phyloP scores from a whole-genome alignment of 225 moss, liverwort and hornwort species.

The Pleurozium schreberi region DNA sequence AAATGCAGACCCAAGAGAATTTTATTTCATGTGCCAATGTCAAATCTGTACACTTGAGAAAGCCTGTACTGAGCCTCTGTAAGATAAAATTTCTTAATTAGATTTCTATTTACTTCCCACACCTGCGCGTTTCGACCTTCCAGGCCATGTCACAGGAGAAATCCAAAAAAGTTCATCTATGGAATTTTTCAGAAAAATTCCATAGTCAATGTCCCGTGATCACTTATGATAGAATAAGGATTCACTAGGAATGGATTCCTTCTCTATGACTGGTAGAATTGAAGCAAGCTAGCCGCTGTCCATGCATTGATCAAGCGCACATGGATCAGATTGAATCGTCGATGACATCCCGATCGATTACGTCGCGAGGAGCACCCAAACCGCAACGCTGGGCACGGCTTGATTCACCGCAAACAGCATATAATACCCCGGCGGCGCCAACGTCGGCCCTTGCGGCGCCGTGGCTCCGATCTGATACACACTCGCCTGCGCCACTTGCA shows the following conservation, averaged over 20 bases:
- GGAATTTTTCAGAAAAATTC: background rate
- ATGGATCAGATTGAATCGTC: background rate
- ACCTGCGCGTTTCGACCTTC: background rate
- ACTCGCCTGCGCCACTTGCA: slow-evolving; percentile 23
- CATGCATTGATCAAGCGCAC: no score
- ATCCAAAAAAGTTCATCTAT: background rate
- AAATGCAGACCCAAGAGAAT: background rate
- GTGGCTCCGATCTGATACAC: slow-evolving; percentile 23
- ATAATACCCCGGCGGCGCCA: slow-evolving; percentile 38
- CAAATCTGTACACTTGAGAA: slow-evolving; percentile 3
- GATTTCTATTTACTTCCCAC: background rate
- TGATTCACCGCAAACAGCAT: slow-evolving; percentile 48
- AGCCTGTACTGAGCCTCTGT: background rate
- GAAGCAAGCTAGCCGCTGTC: background rate
- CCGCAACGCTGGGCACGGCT: slow-evolving; percentile 34
- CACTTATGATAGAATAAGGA: background rate
- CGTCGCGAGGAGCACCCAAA: slow-evolving; percentile 29
- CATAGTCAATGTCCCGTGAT: background rate
- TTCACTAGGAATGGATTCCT: background rate
- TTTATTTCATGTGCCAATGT: background rate
- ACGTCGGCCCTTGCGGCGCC: slow-evolving; percentile 1
- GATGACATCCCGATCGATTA: background rate
- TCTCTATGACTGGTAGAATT: background rate
- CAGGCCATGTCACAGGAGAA: no score
- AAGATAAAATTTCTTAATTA: background rate